Evolutionary conservation across 2,329 filamentous ascomycete species (phyloP).

Genomic region (Botryotinia convoluta): DNA sequence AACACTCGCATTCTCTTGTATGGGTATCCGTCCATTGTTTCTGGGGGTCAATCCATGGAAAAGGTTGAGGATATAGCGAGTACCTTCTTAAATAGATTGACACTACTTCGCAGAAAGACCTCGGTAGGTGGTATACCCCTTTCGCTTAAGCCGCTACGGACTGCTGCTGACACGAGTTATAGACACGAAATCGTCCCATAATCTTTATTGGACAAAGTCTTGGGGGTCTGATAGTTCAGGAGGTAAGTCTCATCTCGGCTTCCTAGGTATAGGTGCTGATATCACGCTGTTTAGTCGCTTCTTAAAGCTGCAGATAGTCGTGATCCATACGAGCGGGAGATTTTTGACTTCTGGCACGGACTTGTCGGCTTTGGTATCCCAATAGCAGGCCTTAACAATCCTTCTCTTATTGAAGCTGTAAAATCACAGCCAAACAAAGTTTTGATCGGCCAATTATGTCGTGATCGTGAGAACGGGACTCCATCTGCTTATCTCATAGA

Average conservation of each 20-base stretch:
- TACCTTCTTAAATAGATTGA: slow-evolving; percentile 11
- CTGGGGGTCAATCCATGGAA: slow-evolving; percentile 10
- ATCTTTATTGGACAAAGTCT: slow-evolving; percentile 21
- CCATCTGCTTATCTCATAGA: slow-evolving; percentile 4
- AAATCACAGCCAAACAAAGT: slow-evolving; percentile 18
- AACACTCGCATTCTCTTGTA: slow-evolving; percentile 4
- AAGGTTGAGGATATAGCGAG: slow-evolving; percentile 1
- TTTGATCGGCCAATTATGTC: slow-evolving; percentile 10
- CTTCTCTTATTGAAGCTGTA: slow-evolving; percentile 10
- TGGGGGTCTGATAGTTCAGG: slow-evolving; percentile 14
- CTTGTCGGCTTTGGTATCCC: slow-evolving; percentile 19
- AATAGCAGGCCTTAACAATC: slow-evolving; percentile 8
- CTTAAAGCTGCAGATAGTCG: not conserved
- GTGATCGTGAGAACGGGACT: not conserved
- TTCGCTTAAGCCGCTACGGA: too few relatives aligned
- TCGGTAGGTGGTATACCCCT: not conserved
- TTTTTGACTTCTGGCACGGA: slow-evolving; percentile 12
- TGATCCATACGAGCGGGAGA: not conserved
- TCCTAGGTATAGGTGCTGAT: not conserved
- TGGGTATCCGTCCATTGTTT: slow-evolving; percentile 9
- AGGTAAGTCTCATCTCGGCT: not conserved
- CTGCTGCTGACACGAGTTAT: not conserved
- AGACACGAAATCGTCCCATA: slow-evolving; percentile 15
- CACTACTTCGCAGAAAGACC: not conserved
- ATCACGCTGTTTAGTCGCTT: not conserved